phyloP scores from a whole-genome alignment of 2,329 filamentous ascomycete species.

The Fusarium denticulatum region DNA sequence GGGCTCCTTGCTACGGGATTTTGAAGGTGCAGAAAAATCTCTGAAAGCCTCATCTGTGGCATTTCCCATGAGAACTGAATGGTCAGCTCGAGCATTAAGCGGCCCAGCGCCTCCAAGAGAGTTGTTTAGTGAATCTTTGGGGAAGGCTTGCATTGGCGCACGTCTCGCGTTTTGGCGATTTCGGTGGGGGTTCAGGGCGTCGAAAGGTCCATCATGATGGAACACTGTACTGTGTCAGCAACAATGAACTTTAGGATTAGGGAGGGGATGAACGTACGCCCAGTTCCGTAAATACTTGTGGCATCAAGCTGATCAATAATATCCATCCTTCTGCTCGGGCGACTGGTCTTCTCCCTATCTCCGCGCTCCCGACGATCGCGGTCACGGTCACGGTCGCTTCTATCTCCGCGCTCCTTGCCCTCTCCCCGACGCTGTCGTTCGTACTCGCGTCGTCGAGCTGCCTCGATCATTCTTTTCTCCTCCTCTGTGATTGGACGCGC shows the following conservation, averaged over 20 bases:
- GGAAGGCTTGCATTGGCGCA: conserved; percentile 96
- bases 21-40: conserved; percentile 69
- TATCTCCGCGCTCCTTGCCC: conserved; percentile 36
- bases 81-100: conserved; percentile 81
- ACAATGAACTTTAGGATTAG: not conserved
- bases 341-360: conserved; percentile 61
- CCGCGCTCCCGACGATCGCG: conserved; percentile 40
- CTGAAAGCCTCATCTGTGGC: conserved; percentile 85
- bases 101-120: conserved; percentile 88
- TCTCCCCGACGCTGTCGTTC: conserved; percentile 36
- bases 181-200: conserved; percentile 93
- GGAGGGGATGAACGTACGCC: conserved; percentile 68
- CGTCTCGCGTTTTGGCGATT: conserved; percentile 85
- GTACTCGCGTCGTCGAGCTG: conserved; percentile 45
- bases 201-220: conserved; percentile 97
- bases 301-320: conserved; percentile 97
- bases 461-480: conserved; percentile 53
- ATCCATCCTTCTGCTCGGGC: conserved; percentile 71
- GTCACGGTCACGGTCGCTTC: conserved; percentile 53
- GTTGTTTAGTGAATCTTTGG: conserved; percentile 92
- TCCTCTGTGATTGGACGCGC: conserved; percentile 69
- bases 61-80: conserved; percentile 86
- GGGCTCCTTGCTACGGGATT: conserved; percentile 52
- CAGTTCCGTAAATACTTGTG: conserved; percentile 93
- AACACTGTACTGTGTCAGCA: conserved; percentile 72